Evolutionary conservation across 73 alveolate species (phyloP), one percentile per base, ranked within the genome.

Genomic region (Paramecium primaurelia): DNA sequence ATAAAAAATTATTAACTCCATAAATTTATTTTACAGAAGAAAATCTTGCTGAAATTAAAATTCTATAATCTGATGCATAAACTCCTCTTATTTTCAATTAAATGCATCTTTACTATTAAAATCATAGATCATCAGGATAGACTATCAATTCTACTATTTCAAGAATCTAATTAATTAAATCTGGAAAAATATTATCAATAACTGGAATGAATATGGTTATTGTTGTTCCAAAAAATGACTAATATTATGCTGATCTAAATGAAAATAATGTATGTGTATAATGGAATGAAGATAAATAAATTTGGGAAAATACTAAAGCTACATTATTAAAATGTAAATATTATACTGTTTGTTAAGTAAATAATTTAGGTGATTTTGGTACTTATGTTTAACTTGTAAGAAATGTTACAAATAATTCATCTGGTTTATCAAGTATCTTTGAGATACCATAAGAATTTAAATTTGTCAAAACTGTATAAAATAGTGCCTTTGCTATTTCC

Each of bases 221-320:
- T 7, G 58, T 80, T 16, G 91, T 80, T 14, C 77, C 91, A 20
- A 80, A 44, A 7, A 44, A 32, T 45, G 9, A 45, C 22, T 25
- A 20, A 49, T 45, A 25, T 18, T 80, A 44, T 80, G 47, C 91
- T 6, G 77, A 80, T 80, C 18, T 45, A 1, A 16, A 80, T 80
- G 91, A 80, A 12, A 44, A 80, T 32, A 80, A 80, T 44, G 75
- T 42, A 11, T 80, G 91, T 44, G 91, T 80, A 40, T 7, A 40
- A 40, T 80, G 91, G 91, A 80, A 47, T 80, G 77, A 40, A 40
- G 75, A 80, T 42, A 80, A 80, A 45, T 49, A 80, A 80, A 80
- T 80, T 7, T 80, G 91, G 91, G 91, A 80, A 26, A 49, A 25
- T 45, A 22, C 75, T 10, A 44, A 14, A 7, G 75, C 71, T 47